Percentiles rank a stretch among this genome's conserved stretches.
Conservation (phyloP, 768 basidiomycete genomes). For the Termitomyces heimii region DNA sequence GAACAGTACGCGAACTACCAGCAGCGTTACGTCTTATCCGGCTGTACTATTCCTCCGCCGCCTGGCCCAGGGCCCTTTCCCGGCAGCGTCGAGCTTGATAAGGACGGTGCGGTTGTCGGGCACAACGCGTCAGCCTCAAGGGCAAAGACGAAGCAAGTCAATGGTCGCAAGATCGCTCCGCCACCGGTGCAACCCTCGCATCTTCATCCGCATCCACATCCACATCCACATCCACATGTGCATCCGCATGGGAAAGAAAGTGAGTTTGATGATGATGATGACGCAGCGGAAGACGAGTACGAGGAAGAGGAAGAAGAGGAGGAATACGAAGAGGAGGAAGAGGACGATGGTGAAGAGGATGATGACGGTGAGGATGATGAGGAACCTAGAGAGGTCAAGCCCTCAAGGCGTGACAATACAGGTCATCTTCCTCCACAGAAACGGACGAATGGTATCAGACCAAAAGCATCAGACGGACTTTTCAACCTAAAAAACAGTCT, state of each 20-base stretch:
- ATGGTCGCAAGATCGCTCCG: constrained; percentile 14
- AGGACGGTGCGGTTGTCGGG: constrained; percentile 69
- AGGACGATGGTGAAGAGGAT: constrained; percentile 33
- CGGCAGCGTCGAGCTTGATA: constrained; percentile 94
- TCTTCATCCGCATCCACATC: constrained; percentile 34
- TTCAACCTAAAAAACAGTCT: constrained; percentile 79
- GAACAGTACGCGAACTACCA: constrained; percentile 98
- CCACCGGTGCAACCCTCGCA: constrained; percentile 12
- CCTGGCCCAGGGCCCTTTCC: constrained; percentile 98
- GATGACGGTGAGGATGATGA: constrained; percentile 42
- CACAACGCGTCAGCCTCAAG: constrained; percentile 15
- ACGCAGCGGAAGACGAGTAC: constrained; percentile 32
- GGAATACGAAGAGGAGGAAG: constrained; percentile 35
- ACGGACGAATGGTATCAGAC: constrained; percentile 12
- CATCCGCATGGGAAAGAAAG: constrained; percentile 66
- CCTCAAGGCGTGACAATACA: constrained; percentile 10
- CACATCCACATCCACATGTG: constrained; percentile 19
- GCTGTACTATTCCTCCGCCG: constrained; percentile 85
- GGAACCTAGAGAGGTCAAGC: constrained; percentile 19
- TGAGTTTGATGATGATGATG: constrained; percentile 58
- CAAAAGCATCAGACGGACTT: constrained; percentile 42
- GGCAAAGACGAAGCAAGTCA: constrained; percentile 11
- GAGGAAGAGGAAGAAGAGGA: constrained; percentile 37
- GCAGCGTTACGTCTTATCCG: constrained; percentile 90
- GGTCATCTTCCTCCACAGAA: constrained; percentile 16